Conservation (phyloP, 768 basidiomycete species). For the Russula sp. region DNA sequence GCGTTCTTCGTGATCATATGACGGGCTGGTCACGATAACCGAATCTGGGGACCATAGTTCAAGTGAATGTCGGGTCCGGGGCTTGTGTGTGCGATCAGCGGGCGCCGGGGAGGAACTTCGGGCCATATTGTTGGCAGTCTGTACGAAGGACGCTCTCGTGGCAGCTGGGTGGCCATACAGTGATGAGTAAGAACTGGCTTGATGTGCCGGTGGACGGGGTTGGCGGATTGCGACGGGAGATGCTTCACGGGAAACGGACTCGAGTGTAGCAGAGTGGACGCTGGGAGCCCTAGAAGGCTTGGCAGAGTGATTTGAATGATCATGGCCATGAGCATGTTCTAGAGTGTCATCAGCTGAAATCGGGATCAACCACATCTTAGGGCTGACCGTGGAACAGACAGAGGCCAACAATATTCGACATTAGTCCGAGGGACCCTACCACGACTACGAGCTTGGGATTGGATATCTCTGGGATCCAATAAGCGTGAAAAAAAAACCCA, state of each 20-base stretch:
- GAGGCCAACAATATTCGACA: slow-evolving; percentile 89
- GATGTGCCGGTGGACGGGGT: slow-evolving; percentile 32
- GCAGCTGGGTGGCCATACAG: slow-evolving; percentile 73
- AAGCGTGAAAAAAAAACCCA: neutral
- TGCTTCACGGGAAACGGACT: slow-evolving; percentile 3
- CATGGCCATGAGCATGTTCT: slow-evolving; percentile 36
- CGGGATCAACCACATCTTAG: slow-evolving; percentile 6
- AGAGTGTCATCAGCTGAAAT: slow-evolving; percentile 4
- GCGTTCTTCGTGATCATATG: slow-evolving; percentile 19
- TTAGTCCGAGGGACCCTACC: slow-evolving; percentile 84
- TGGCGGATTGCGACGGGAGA: slow-evolving; percentile 37
- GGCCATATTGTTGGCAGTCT: slow-evolving; percentile 81
- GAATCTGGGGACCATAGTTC: slow-evolving; percentile 22
- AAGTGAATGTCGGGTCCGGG: slow-evolving; percentile 33
- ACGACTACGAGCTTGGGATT: slow-evolving; percentile 86
- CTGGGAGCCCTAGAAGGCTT: slow-evolving; percentile 25
- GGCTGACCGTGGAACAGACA: slow-evolving; percentile 89
- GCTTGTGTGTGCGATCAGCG: slow-evolving; percentile 23
- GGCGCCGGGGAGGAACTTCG: slow-evolving; percentile 47
- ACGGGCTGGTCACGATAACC: neutral
- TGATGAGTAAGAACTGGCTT: slow-evolving; percentile 52
- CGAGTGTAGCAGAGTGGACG: slow-evolving; percentile 4
- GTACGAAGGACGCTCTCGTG: slow-evolving; percentile 69
- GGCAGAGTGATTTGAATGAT: slow-evolving; percentile 23
- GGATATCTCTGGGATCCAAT: slow-evolving; percentile 62